phyloP scores from a whole-genome alignment of 768 basidiomycete genomes.

The Russula ochroleuca region DNA sequence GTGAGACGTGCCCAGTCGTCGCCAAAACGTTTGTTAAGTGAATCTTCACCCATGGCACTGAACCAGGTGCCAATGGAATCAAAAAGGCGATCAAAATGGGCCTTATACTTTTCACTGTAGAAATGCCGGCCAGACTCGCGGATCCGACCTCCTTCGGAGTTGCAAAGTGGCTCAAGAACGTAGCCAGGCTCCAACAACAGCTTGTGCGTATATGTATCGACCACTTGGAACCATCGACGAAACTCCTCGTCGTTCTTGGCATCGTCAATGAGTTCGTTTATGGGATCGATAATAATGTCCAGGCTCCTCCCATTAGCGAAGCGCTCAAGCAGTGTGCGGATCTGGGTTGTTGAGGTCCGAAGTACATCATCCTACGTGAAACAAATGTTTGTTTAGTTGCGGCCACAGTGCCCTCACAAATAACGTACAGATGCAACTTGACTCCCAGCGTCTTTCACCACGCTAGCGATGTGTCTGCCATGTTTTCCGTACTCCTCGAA shows the following conservation, averaged over 20 bases:
- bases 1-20: slow-evolving; percentile 80
- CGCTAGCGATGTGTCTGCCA: slow-evolving; percentile 40
- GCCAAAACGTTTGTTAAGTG: slow-evolving; percentile 74
- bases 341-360: slow-evolving; percentile 52
- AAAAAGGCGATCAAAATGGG: slow-evolving; percentile 79
- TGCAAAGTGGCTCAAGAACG: slow-evolving; percentile 75
- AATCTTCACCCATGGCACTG: slow-evolving; percentile 78
- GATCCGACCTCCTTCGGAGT: slow-evolving; percentile 57
- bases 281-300: slow-evolving; percentile 62
- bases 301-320: slow-evolving; percentile 77
- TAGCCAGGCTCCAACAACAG: slow-evolving; percentile 79
- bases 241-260: slow-evolving; percentile 71
- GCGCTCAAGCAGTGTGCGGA: slow-evolving; percentile 82
- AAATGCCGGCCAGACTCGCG: slow-evolving; percentile 69
- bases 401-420: slow-evolving; percentile 24
- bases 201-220: slow-evolving; percentile 63
- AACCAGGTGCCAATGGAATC: slow-evolving; percentile 73
- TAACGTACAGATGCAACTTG: slow-evolving; percentile 31
- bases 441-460: slow-evolving; percentile 33
- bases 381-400: slow-evolving; percentile 17
- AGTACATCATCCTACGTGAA: slow-evolving; percentile 50
- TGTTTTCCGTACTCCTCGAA: slow-evolving; percentile 60
- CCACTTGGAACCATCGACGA: slow-evolving; percentile 61
- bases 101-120: slow-evolving; percentile 70
- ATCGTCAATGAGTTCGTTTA: slow-evolving; percentile 69